Evolutionary conservation across 331 rosid species (phyloP).

Genomic region (Malus hybrid): DNA sequence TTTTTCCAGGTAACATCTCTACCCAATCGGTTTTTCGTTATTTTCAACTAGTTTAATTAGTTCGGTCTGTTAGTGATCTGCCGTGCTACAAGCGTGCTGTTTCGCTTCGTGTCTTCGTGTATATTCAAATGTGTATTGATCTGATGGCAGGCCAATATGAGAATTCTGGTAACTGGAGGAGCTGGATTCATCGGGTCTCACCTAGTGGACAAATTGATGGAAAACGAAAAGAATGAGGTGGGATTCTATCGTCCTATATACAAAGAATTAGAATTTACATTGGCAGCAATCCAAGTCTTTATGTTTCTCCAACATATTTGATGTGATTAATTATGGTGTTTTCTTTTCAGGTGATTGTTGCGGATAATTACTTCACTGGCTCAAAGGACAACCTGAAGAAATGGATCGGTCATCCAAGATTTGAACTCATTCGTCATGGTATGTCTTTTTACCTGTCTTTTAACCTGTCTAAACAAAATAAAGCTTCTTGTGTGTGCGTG

Average conservation of each 20-base stretch:
- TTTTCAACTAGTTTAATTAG: background rate
- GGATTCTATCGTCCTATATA: too few relatives aligned
- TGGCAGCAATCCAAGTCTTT: background rate
- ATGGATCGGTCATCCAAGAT: conserved; percentile 54
- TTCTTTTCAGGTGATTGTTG: conserved; percentile 35
- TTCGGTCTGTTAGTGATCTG: background rate
- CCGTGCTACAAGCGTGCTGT: too few relatives aligned
- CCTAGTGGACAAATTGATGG: conserved; percentile 48
- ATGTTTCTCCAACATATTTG: background rate
- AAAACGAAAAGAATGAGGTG: conserved; percentile 50
- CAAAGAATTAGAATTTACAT: background rate
- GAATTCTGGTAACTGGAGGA: conserved; percentile 49
- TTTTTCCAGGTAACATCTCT: conserved; percentile 45
- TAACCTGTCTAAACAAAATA: background rate
- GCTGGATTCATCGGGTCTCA: conserved; percentile 53
- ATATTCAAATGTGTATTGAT: background rate
- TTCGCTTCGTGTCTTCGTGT: background rate
- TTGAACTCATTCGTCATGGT: conserved; percentile 54
- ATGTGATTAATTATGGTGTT: background rate
- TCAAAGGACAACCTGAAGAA: conserved; percentile 43
- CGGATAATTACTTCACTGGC: conserved; percentile 46
- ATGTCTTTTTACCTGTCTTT: background rate
- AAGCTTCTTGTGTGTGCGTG: background rate
- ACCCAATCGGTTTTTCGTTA: background rate
- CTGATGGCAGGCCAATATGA: conserved; percentile 40